Conservation (phyloP, 768 basidiomycete species). For the Auricularia auricula-judae region DNA sequence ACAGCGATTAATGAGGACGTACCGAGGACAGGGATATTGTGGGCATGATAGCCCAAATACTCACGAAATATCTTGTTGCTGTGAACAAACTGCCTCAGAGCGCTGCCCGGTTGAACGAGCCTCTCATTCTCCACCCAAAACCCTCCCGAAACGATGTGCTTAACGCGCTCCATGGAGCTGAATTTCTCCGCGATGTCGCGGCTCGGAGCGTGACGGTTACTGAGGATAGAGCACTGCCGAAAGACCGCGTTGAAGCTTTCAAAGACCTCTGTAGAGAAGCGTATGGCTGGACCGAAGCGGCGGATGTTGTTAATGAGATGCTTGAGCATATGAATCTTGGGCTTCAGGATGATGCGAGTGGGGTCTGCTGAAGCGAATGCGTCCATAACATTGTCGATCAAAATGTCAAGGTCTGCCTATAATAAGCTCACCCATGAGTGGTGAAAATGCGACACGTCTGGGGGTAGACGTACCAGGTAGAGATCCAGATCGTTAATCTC, state of each 20-base stretch:
- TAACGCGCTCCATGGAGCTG: background rate
- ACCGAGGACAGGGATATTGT: too few relatives aligned
- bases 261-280: too few relatives aligned
- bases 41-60: too few relatives aligned
- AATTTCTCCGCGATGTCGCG: constrained; percentile 1
- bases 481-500: constrained; percentile 7
- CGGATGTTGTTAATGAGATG: constrained; percentile 19
- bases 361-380: constrained; percentile 22
- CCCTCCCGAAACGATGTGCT: background rate
- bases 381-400: constrained; percentile 27
- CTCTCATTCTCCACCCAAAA: background rate
- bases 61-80: too few relatives aligned
- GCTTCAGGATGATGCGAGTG: constrained; percentile 20
- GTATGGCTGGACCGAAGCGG: constrained; percentile 5
- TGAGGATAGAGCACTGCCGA: background rate
- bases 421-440: too few relatives aligned
- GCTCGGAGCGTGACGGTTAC: background rate
- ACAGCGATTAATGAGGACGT: too few relatives aligned
- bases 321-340: constrained; percentile 24
- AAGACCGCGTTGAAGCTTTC: background rate
- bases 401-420: constrained; percentile 11
- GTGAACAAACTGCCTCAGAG: too few relatives aligned
- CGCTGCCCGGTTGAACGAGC: constrained; percentile 5
- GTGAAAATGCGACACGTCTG: background rate
- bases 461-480: constrained; percentile 9